A percentile compares a stretch with the other conserved stretches of the same genome.
phyloP scores from a whole-genome alignment of 768 basidiomycete genomes.

The Rhizopogon vinicolor region DNA sequence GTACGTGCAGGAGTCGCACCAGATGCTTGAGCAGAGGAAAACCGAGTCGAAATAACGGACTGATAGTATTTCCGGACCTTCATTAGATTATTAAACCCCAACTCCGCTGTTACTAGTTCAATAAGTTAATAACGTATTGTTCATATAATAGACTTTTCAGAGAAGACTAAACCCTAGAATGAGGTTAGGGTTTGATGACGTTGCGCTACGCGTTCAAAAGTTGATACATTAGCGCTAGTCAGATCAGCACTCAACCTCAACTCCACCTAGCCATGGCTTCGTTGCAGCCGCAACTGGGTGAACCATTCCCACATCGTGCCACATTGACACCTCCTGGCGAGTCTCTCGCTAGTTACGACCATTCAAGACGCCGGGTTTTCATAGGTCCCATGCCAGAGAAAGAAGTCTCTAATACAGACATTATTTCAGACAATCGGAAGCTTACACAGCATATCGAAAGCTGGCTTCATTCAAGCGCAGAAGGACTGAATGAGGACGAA shows the following conservation, averaged over 20 bases:
- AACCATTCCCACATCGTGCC: not conserved
- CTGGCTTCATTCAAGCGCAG: slow-evolving; percentile 12
- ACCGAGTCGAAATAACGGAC: slow-evolving; percentile 24
- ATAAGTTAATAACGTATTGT: not conserved
- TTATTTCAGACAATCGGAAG: slow-evolving; percentile 14
- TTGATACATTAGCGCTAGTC: not conserved
- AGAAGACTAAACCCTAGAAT: not conserved
- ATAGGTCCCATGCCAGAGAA: slow-evolving; percentile 75
- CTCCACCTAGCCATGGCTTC: not conserved
- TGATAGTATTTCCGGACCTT: slow-evolving; percentile 2
- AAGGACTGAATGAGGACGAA: slow-evolving; percentile 29
- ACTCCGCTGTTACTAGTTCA: not conserved
- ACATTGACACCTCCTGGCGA: not conserved
- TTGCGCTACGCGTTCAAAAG: not conserved
- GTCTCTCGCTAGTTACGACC: slow-evolving; percentile 8
- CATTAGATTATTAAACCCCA: not conserved
- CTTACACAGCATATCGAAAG: slow-evolving; percentile 24
- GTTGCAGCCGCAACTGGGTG: not conserved
- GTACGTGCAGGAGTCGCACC: slow-evolving; percentile 59
- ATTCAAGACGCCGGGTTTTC: slow-evolving; percentile 53
- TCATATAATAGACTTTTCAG: not conserved
- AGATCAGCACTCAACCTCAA: not conserved
- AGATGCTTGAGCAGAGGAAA: slow-evolving; percentile 32
- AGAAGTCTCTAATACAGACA: slow-evolving; percentile 39
- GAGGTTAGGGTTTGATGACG: slow-evolving; percentile 21